Percentiles rank a stretch among this genome's conserved stretches.
phyloP scores from a whole-genome alignment of 202 grass and related monocot genomes.

The Saccharum hybrid region DNA sequence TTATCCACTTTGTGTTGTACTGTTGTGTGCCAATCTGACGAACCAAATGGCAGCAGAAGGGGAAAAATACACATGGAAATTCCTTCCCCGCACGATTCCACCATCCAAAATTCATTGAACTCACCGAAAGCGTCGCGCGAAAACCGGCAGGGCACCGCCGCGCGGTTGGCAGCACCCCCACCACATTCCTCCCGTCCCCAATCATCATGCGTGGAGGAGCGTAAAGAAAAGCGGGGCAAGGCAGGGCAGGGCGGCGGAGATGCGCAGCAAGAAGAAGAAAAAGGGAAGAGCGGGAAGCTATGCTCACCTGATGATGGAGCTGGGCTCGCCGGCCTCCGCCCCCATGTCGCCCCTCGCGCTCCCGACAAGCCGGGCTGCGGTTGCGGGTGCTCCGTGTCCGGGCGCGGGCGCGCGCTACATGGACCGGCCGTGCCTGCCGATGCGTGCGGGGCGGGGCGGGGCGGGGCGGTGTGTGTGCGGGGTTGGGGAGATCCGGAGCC shows the following conservation, averaged over 20 bases:
- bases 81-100: background rate
- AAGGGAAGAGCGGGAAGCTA: background rate
- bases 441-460: background rate
- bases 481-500: background rate
- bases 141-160: background rate
- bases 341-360: conserved; percentile 28
- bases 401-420: conserved; percentile 17
- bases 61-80: background rate
- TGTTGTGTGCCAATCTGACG: background rate
- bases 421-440: conserved; percentile 4
- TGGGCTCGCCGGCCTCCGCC: conserved; percentile 54
- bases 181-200: background rate
- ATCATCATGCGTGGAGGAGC: too few relatives aligned
- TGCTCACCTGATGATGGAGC: conserved; percentile 58
- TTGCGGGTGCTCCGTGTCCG: background rate
- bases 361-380: conserved; percentile 25
- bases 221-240: background rate
- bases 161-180: background rate
- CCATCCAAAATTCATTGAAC: background rate
- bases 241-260: background rate
- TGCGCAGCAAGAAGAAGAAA: background rate
- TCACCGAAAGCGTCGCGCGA: background rate
- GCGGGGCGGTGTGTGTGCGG: background rate
- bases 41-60: background rate
- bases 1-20: background rate